Evolutionary conservation across 176 grass and related monocot genomes (phyloP).

Genomic region (Tillandsia fasciculata): DNA sequence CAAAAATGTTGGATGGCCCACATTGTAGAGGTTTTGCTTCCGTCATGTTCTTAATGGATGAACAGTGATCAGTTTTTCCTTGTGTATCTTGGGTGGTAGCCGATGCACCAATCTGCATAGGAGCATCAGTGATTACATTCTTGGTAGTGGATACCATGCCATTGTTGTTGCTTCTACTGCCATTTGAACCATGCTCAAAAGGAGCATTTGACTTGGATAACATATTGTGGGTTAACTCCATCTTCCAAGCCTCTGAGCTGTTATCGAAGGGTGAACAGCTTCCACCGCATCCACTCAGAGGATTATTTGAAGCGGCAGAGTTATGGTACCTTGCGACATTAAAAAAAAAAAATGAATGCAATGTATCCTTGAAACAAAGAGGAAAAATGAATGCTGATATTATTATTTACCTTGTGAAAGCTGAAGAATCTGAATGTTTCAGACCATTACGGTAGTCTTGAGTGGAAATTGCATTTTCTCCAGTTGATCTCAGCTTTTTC

Average conservation of each 20-base stretch:
- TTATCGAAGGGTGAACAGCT: slow-evolving; percentile 58
- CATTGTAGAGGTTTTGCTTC: slow-evolving; percentile 17
- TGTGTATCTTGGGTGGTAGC: slow-evolving; percentile 19
- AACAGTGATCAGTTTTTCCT: slow-evolving; percentile 28
- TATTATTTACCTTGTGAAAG: slow-evolving; percentile 77
- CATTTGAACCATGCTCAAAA: slow-evolving; percentile 76
- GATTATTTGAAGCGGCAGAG: slow-evolving; percentile 54
- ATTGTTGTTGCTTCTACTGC: slow-evolving; percentile 53
- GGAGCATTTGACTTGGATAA: slow-evolving; percentile 40
- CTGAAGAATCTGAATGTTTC: slow-evolving; percentile 55
- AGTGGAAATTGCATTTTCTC: slow-evolving; percentile 12
- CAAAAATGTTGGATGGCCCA: slow-evolving; percentile 40
- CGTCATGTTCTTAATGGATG: slow-evolving; percentile 17
- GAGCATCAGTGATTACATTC: slow-evolving; percentile 52
- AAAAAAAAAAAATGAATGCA: slow-evolving; percentile 54
- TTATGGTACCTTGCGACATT: slow-evolving; percentile 78
- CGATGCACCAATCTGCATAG: slow-evolving; percentile 35
- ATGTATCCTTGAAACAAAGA: slow-evolving; percentile 21
- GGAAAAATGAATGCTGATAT: slow-evolving; percentile 44
- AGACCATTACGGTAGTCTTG: slow-evolving; percentile 53
- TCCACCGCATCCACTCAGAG: slow-evolving; percentile 22
- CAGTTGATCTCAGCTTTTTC: slow-evolving; percentile 49
- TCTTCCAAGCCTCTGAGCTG: slow-evolving; percentile 65
- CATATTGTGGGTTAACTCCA: slow-evolving; percentile 42
- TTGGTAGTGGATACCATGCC: slow-evolving; percentile 77